Conservation (phyloP, 140 eudicot genomes). For the Cichorium intybus region DNA sequence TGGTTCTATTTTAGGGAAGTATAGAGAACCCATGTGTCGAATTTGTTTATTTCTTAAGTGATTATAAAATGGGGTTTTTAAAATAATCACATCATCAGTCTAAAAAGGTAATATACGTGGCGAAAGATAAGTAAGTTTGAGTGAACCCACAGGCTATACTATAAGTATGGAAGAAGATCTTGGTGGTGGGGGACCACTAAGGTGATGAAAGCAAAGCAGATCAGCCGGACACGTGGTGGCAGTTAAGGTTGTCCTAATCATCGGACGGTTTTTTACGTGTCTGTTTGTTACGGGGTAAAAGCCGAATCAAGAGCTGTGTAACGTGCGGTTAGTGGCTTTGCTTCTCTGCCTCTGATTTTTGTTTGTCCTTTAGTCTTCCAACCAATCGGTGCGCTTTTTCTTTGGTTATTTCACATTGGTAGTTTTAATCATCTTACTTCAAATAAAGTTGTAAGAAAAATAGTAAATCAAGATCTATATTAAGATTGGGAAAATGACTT, state of each 20-base stretch:
- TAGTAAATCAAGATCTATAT: too few species aligned
- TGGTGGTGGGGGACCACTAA: conserved; percentile 34
- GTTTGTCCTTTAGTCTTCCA: conserved; percentile 9
- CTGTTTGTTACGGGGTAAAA: conserved; percentile 10
- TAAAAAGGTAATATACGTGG: conserved; percentile 13
- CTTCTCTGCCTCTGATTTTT: neutral
- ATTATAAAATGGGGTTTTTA: neutral
- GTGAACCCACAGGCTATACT: neutral
- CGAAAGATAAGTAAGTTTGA: conserved; percentile 17
- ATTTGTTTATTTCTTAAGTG: too few species aligned
- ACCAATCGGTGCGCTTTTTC: neutral
- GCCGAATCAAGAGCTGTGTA: conserved; percentile 19
- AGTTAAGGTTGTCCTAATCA: conserved; percentile 28
- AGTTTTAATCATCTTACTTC: too few species aligned
- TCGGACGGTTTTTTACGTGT: conserved; percentile 30
- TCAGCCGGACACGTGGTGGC: conserved; percentile 31
- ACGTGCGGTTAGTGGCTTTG: conserved; percentile 21
- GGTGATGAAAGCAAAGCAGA: conserved; percentile 14
- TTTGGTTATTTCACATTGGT: too few species aligned
- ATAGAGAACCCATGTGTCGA: neutral
- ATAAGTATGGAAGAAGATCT: conserved; percentile 28
- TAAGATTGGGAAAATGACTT: too few species aligned
- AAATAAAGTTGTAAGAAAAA: too few species aligned
- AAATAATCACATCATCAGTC: neutral
- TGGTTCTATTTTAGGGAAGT: neutral